These are phyloP conservation scores for Paramecium octaurelia DNA, from an alignment of 73 alveolate genomes.

Conservation along the genomic window DNA sequence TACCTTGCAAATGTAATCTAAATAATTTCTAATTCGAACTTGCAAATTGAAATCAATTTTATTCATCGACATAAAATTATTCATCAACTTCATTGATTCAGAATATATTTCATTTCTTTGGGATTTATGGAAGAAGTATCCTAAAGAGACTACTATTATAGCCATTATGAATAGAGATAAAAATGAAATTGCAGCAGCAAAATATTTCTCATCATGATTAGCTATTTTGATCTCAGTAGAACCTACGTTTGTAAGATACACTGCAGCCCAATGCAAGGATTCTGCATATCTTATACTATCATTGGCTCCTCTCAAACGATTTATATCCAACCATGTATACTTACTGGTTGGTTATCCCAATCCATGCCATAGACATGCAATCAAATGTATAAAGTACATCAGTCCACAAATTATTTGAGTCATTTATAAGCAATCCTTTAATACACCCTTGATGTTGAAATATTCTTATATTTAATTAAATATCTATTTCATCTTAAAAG, in stretches of 20 bases:
- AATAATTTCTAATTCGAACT: slow-evolving; percentile 35
- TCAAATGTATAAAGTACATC: not conserved
- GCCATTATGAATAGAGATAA: not conserved
- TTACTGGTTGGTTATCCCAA: not conserved
- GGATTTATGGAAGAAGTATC: not conserved
- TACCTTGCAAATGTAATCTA: slow-evolving; percentile 41
- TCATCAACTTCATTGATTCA: slow-evolving; percentile 24
- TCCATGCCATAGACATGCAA: slow-evolving; percentile 36
- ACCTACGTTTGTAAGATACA: slow-evolving; percentile 9
- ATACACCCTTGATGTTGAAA: not conserved
- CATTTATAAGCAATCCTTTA: not conserved
- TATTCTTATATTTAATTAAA: not conserved
- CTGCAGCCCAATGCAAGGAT: slow-evolving; percentile 37
- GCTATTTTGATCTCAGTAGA: not conserved
- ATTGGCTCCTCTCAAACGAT: not conserved
- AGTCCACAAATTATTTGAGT: not conserved
- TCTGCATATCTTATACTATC: not conserved
- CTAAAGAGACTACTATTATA: not conserved
- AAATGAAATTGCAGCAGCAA: not conserved
- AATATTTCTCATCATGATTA: not conserved
- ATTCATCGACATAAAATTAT: slow-evolving; percentile 41
- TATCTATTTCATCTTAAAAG: not conserved
- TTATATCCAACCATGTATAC: slow-evolving; percentile 4
- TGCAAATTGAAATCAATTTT: slow-evolving; percentile 17
- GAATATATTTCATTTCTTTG: not conserved